These are phyloP conservation scores for Pseudocercospora ulei DNA, from an alignment of 2,329 filamentous ascomycete genomes.

Conservation along the genomic window DNA sequence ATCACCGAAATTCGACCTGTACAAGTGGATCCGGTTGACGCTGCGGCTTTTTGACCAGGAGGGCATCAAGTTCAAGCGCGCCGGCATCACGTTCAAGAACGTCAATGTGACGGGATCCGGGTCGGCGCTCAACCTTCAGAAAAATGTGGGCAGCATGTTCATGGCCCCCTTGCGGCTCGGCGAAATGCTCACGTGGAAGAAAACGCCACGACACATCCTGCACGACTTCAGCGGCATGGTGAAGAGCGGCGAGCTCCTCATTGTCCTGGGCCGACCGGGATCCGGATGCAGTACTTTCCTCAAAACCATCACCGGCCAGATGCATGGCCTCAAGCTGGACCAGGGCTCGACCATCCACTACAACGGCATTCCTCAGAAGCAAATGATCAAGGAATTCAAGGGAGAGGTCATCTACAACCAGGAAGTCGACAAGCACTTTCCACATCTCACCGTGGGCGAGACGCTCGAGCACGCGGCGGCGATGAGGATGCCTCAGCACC, in stretches of 20 bases:
- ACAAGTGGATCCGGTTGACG: conserved; percentile 45
- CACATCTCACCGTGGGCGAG: conserved; percentile 77
- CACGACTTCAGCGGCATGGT: conserved; percentile 57
- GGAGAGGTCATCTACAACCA: conserved; percentile 80
- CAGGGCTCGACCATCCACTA: conserved; percentile 53
- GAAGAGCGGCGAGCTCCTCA: conserved; percentile 77
- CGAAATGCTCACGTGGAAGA: conserved; percentile 32
- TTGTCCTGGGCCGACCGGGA: conserved; percentile 70
- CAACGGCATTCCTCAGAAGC: too few relatives aligned
- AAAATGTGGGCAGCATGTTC: conserved; percentile 43
- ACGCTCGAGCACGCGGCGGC: conserved; percentile 78
- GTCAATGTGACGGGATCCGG: conserved; percentile 45
- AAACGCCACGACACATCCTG: conserved; percentile 50
- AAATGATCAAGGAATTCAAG: conserved; percentile 56
- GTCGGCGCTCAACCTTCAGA: conserved; percentile 44
- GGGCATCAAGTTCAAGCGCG: conserved; percentile 45
- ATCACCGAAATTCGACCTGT: conserved; percentile 45
- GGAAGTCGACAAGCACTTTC: conserved; percentile 76
- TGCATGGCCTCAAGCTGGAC: conserved; percentile 49
- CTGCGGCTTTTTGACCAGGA: conserved; percentile 47
- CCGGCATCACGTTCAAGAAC: conserved; percentile 48
- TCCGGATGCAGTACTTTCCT: conserved; percentile 48
- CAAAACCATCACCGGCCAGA: conserved; percentile 47
- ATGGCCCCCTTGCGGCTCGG: conserved; percentile 36
- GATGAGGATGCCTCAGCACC: conserved; percentile 73